Percentiles rank a stretch among this genome's conserved stretches.
Conservation (phyloP, 768 basidiomycete genomes). For the Collybiopsis confluens region DNA sequence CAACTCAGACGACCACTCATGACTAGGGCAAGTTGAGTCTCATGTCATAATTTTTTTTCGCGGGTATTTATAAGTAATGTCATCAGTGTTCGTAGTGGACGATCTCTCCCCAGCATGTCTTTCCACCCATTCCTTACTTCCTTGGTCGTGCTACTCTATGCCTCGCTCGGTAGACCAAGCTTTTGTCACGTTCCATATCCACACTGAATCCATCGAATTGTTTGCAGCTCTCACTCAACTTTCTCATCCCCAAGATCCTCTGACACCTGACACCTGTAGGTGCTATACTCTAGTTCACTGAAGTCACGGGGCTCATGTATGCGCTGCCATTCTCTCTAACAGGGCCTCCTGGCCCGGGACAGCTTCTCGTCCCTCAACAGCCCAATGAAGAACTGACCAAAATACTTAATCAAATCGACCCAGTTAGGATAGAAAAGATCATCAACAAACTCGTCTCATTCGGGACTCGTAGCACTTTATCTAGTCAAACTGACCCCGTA, state of each 20-base stretch:
- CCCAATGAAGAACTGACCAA: slow-evolving; percentile 38
- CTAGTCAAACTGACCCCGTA: slow-evolving; percentile 46
- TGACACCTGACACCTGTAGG: slow-evolving; percentile 17
- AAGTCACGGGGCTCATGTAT: too few species aligned
- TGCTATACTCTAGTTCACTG: too few species aligned
- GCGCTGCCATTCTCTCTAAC: too few species aligned
- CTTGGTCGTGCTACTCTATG: not conserved
- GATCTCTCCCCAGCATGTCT: not conserved
- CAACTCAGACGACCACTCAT: not conserved
- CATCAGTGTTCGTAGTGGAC: not conserved
- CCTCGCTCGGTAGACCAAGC: not conserved
- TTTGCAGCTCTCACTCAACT: slow-evolving; percentile 1
- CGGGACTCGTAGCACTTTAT: slow-evolving; percentile 50
- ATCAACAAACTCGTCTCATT: slow-evolving; percentile 52
- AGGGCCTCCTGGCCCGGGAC: slow-evolving; percentile 50
- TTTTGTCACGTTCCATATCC: not conserved
- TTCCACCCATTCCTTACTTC: not conserved
- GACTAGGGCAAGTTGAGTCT: not conserved
- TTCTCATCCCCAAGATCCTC: slow-evolving; percentile 1
- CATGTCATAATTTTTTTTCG: too few species aligned
- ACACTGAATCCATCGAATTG: not conserved
- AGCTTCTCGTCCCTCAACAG: slow-evolving; percentile 34
- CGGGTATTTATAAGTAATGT: not conserved
- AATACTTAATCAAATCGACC: slow-evolving; percentile 45
- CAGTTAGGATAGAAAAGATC: slow-evolving; percentile 38